Base-by-base conservation (phyloP, 257 asterid species). In the Nyctanthes arbortristis region DNA sequence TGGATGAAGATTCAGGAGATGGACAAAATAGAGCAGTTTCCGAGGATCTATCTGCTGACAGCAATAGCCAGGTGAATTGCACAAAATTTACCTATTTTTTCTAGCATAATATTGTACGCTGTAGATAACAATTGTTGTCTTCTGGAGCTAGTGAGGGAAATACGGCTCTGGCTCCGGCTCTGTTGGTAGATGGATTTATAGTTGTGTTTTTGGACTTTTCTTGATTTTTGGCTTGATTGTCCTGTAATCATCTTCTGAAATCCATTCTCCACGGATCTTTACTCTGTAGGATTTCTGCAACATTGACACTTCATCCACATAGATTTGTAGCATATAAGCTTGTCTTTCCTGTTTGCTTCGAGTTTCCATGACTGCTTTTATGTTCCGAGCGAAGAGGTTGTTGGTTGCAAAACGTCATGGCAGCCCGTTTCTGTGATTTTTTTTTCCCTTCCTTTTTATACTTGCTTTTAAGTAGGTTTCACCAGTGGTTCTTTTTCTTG, bases 11-110 rank as follows among this genome's bases (percentile, higher is more conserved):
- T 39, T 75, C 89, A 58, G 79, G 79, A 65, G 90, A 73, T 37
- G 84, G 66, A 47, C 59, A 65, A 14, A 31, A 72, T 63, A 61
- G 49, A 71, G 86, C 76, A 69, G 68, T 31, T 65, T 52, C 84
- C 29, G 85, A 78, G 65, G 84, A 78, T 57, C 63, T 88, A 59
- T 76, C 83, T 47, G 71, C 33, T 59, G 78, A 40, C 67, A 61
- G 14, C 66, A 86, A 75, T 52, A 79, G 78, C 70, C 80, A 85
- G 97, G 98, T 93, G 77, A 84, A 78, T 57, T 68, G 22, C 67
- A 40, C 31, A 31, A 66, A 14, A 40, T 20, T 9, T 37, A 16
- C 57, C 3, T 20, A 60, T 37, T 8, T 61, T n/a, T 5, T 76
- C 35, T 61, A 28, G 20, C 49, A 61, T 13, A 4, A 13, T 61